Conservation (phyloP, 2,329 filamentous ascomycete species). For the Colletotrichum gloeosporioides region DNA sequence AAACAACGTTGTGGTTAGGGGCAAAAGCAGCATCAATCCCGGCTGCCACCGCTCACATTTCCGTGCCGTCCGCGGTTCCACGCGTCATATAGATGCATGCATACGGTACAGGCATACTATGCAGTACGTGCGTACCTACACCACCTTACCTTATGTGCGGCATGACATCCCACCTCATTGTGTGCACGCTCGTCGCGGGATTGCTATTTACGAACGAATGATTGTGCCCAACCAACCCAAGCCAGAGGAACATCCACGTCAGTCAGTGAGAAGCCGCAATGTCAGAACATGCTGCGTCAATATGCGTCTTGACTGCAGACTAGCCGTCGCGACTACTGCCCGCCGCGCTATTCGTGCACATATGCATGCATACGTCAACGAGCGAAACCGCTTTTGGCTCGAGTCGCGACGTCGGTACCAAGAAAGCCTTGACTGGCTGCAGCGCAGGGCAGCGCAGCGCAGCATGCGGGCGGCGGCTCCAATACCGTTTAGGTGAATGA, state of each 20-base stretch:
- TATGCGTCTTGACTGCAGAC: neutral
- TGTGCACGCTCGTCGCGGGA: neutral
- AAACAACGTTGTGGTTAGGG: neutral
- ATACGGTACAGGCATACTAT: neutral
- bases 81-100: neutral
- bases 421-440: constrained; percentile 2
- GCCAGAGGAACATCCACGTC: neutral
- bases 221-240: neutral
- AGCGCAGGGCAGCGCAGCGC: neutral
- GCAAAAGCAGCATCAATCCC: neutral
- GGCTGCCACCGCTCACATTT: neutral
- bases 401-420: constrained; percentile 18
- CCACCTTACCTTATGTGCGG: neutral
- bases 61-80: neutral
- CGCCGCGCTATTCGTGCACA: constrained; percentile 1
- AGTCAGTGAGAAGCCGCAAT: neutral
- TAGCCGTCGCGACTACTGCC: neutral
- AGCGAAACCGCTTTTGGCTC: constrained; percentile 17
- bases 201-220: neutral
- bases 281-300: neutral
- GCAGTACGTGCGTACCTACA: neutral
- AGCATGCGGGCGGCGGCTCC: neutral
- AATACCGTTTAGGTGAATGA: neutral
- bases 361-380: constrained; percentile 10
- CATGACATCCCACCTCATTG: neutral